Evolutionary conservation across 352 stramenopile species (phyloP).

Genomic region (Plasmopara viticola): DNA sequence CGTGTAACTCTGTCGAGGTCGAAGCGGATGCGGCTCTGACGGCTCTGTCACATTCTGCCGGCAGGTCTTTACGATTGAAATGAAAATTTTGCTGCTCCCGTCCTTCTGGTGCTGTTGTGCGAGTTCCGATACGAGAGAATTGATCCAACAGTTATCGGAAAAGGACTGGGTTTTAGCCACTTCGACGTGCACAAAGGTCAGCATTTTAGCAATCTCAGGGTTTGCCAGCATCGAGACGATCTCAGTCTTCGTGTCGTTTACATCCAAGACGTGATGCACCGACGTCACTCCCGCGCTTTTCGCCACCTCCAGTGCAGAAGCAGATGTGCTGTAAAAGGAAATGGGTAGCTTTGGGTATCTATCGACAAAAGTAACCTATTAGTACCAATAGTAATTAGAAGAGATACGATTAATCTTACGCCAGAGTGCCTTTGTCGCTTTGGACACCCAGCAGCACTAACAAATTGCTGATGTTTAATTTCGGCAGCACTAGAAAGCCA

Average conservation of each 20-base stretch:
- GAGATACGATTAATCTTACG: conserved; percentile 8
- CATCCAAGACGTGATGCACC: conserved; percentile 20
- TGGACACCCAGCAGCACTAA: conserved; percentile 34
- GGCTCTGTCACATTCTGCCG: conserved; percentile 3
- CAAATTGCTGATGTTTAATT: conserved; percentile 18
- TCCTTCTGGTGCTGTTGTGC: conserved; percentile 23
- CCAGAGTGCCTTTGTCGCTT: conserved; percentile 13
- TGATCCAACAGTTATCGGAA: conserved; percentile 35
- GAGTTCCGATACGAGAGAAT: conserved; percentile 32
- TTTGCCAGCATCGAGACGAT: conserved; percentile 27
- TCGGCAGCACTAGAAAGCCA: conserved; percentile 45
- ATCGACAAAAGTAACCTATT: neutral
- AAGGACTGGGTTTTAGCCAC: neutral
- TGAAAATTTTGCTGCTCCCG: conserved; percentile 32
- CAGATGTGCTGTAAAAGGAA: conserved; percentile 47
- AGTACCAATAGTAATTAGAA: neutral
- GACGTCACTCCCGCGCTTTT: conserved; percentile 28
- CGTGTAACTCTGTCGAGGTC: conserved; percentile 56
- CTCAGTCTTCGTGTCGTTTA: conserved; percentile 17
- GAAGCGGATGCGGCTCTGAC: conserved; percentile 33
- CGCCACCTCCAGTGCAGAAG: conserved; percentile 23
- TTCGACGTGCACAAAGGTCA: conserved; percentile 53
- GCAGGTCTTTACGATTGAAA: conserved; percentile 38
- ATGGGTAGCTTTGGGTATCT: conserved; percentile 63
- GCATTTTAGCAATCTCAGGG: conserved; percentile 33